phyloP scores from a whole-genome alignment of 139 green algal species.

The Edaphochlamys debaryana region DNA sequence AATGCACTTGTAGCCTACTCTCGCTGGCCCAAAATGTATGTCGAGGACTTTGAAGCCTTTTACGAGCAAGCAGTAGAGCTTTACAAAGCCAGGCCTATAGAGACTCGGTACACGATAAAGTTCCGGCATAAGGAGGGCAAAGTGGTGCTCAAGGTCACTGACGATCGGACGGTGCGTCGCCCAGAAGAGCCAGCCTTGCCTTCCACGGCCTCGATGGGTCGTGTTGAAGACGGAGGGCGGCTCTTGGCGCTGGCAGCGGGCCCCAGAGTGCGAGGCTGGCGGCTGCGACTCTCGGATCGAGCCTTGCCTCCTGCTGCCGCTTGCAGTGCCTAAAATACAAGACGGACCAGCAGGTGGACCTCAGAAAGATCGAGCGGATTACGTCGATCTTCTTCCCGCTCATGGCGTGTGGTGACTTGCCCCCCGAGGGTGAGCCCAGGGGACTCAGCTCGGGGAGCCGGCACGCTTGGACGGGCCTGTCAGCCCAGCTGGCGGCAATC shows the following conservation, averaged over 20 bases:
- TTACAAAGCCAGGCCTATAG: constrained; percentile 71
- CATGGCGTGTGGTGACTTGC: constrained; percentile 68
- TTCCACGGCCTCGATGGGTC: too few relatives aligned
- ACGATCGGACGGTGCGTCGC: constrained; percentile 76
- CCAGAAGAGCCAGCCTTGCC: too few relatives aligned
- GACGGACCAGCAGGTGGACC: constrained; percentile 89
- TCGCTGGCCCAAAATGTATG: constrained; percentile 72
- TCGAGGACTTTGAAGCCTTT: constrained; percentile 86
- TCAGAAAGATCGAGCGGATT: constrained; percentile 90
- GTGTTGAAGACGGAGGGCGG: too few relatives aligned
- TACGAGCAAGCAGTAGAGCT: constrained; percentile 78
- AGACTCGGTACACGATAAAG: constrained; percentile 86
- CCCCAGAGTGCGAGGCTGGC: too few relatives aligned
- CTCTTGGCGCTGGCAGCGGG: too few relatives aligned
- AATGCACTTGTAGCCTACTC: too few relatives aligned
- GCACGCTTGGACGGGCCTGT: too few relatives aligned
- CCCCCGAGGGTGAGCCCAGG: constrained; percentile 24
- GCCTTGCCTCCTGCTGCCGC: neutral
- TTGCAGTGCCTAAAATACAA: constrained; percentile 88
- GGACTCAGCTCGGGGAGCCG: neutral
- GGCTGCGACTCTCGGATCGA: too few relatives aligned
- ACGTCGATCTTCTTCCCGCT: constrained; percentile 89
- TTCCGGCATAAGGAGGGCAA: constrained; percentile 87
- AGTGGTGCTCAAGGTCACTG: constrained; percentile 90
- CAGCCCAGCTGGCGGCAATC: too few relatives aligned